Percentiles rank a stretch among this genome's conserved stretches.
These are phyloP conservation scores for Diaporthe citri DNA, from an alignment of 2,329 filamentous ascomycete species.

Conservation along the genomic window DNA sequence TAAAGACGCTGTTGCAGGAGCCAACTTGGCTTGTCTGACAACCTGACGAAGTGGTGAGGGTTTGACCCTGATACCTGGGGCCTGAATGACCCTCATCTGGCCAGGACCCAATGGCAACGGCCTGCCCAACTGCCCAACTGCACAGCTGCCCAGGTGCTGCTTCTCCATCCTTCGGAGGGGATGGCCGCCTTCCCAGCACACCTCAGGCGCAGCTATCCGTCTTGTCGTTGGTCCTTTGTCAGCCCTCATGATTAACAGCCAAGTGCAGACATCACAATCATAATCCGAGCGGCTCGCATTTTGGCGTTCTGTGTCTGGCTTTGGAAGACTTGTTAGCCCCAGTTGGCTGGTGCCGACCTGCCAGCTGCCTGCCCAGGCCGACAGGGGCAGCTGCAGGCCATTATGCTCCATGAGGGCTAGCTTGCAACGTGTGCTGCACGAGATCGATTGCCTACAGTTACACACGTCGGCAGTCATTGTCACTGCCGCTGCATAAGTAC, in stretches of 20 bases:
- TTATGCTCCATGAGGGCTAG: neutral
- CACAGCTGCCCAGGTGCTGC: neutral
- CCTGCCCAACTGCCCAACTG: neutral
- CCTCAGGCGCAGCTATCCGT: neutral
- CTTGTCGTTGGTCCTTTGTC: neutral
- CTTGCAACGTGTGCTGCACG: neutral
- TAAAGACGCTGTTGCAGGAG: neutral
- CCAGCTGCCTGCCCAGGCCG: neutral
- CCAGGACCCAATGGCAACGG: neutral
- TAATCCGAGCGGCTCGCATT: slow-evolving; percentile 3
- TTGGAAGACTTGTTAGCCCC: neutral
- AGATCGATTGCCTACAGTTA: neutral
- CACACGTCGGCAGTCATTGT: slow-evolving; percentile 1
- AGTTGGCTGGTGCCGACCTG: neutral
- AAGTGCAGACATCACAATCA: neutral
- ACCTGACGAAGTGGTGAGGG: neutral
- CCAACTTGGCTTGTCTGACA: neutral
- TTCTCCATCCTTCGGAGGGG: neutral
- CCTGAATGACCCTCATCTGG: neutral
- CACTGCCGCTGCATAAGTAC: neutral
- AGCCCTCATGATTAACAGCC: neutral
- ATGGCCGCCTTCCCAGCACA: neutral
- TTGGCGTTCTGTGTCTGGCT: neutral
- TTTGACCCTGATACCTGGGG: neutral
- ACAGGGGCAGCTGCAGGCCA: neutral